Conservation (phyloP, 345 rosid species). For the Chamaenerion angustifolium region DNA sequence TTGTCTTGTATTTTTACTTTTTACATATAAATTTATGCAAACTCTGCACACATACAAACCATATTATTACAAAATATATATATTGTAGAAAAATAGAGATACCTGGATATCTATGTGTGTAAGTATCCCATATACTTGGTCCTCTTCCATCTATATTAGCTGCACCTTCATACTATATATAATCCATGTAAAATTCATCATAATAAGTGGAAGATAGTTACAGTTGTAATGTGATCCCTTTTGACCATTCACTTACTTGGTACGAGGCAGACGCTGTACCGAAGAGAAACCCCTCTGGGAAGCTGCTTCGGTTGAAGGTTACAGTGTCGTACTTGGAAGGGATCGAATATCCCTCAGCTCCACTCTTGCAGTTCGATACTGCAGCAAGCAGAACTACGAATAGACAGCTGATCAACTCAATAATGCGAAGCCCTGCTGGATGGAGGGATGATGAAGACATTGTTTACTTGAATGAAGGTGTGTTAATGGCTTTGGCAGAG, state of each 20-base stretch:
- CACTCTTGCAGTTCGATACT: too few species aligned
- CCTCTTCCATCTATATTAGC: constrained; percentile 11
- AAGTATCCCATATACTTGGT: constrained; percentile 19
- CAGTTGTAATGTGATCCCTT: neutral
- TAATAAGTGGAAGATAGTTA: neutral
- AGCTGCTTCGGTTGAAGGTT: constrained; percentile 11
- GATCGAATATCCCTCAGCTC: too few species aligned
- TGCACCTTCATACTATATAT: constrained; percentile 16
- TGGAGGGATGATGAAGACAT: too few species aligned
- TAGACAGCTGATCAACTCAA: too few species aligned
- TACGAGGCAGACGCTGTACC: constrained; percentile 16
- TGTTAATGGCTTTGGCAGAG: too few species aligned
- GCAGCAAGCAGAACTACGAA: too few species aligned
- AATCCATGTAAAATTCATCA: neutral
- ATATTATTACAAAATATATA: neutral
- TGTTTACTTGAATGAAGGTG: too few species aligned
- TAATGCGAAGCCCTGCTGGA: too few species aligned
- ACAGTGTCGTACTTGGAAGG: neutral
- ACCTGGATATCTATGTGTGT: constrained; percentile 5
- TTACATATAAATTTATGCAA: too few species aligned
- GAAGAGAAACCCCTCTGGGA: constrained; percentile 14
- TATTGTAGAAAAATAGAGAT: neutral
- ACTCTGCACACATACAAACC: too few species aligned
- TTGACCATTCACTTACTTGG: constrained; percentile 8
- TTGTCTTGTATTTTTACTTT: too few species aligned